These are phyloP conservation scores for Colletotrichum caudatum DNA, from an alignment of 2,329 filamentous ascomycete species.

Conservation along the genomic window DNA sequence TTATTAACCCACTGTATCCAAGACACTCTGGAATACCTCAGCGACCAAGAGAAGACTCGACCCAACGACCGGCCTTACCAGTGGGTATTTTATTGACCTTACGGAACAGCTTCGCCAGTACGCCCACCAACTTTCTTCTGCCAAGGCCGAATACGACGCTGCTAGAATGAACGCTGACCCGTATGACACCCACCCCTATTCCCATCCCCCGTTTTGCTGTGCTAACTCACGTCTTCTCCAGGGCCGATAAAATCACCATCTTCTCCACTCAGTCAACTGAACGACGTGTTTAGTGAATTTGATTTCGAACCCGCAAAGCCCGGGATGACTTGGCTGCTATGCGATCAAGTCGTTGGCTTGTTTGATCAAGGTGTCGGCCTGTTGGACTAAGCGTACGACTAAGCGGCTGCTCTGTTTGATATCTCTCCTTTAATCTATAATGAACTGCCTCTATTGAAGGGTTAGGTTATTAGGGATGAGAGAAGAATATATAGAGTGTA, in stretches of 20 bases:
- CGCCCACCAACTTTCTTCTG: slow-evolving; percentile 83
- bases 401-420: too few relatives aligned
- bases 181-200: slow-evolving; percentile 56
- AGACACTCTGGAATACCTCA: slow-evolving; percentile 86
- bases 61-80: slow-evolving; percentile 89
- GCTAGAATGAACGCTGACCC: slow-evolving; percentile 69
- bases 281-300: too few relatives aligned
- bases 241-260: slow-evolving; percentile 78
- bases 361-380: too few relatives aligned
- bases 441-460: too few relatives aligned
- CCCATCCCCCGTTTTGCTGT: background rate
- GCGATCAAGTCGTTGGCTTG: too few relatives aligned
- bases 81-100: slow-evolving; percentile 96
- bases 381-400: too few relatives aligned
- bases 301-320: too few relatives aligned
- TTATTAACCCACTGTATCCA: slow-evolving; percentile 92
- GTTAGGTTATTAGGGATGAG: too few relatives aligned
- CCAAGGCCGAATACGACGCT: slow-evolving; percentile 72
- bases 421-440: too few relatives aligned
- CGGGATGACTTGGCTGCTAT: too few relatives aligned
- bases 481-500: too few relatives aligned
- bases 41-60: slow-evolving; percentile 86
- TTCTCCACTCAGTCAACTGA: too few relatives aligned
- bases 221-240: slow-evolving; percentile 44
- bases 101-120: slow-evolving; percentile 93